Base-by-base conservation (phyloP, 2,329 filamentous ascomycete genomes). In the Ascosphaera acerosa region DNA sequence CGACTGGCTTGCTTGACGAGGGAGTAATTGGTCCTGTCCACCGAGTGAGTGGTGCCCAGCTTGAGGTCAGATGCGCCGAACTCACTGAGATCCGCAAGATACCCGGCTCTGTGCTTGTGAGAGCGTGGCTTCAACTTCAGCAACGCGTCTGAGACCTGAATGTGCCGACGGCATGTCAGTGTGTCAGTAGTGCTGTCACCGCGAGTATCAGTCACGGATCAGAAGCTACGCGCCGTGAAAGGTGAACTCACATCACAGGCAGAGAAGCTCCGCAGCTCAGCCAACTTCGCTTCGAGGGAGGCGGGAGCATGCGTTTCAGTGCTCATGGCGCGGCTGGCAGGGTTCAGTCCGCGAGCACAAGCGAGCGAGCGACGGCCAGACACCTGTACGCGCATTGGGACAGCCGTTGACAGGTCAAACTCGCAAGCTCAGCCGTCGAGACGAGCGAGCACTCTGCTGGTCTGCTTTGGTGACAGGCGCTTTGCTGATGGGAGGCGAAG, bases 91-190 rank as follows among this genome's bases (percentile, higher is more conserved):
- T 78, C 71, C 22, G 67, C 55, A 22, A 81, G 51, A 44, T 69
- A 70, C 33, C 76, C 75, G 16, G 69, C 71, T 29, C 64, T 61
- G 7, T 69, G 59, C 6, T 71, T 62, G 14, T 40, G 36, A 7
- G 50, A 51, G 16, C 42, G 33, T 4, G 45, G 39, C 35, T 71
- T 62, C 30, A 81, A 58, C 43, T 72, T 76, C 33, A 77, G 58
- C 2, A 81, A 60, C 4, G 72, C 73, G 47, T 81, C 75, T 7
- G 74, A 76, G 36, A 78, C 56, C 58, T 76, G 32, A n/a, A n/a
- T n/a, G n/a, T n/a, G n/a, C n/a, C n/a, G n/a, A n/a, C n/a, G n/a
- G n/a, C n/a, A n/a, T n/a, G n/a, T n/a, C n/a, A n/a, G n/a, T n/a
- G n/a, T n/a, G n/a, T n/a, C n/a, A n/a, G n/a, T n/a, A n/a, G n/a